These are phyloP conservation scores for Russula compacta DNA, from an alignment of 768 basidiomycete genomes.

Conservation along the genomic window DNA sequence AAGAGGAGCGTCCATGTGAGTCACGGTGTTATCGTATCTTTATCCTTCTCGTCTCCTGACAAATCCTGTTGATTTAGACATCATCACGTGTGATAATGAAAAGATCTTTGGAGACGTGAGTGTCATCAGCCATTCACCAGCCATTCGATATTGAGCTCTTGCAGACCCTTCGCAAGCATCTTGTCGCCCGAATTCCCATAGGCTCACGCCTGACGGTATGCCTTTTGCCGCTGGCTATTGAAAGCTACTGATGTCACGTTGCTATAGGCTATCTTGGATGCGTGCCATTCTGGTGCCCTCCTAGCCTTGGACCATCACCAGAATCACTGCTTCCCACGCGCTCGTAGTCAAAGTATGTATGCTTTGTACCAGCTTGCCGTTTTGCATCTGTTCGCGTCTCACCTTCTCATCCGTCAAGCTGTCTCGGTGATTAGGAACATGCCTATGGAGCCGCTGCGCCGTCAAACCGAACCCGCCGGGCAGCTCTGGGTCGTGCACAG, in stretches of 20 bases:
- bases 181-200: slow-evolving; percentile 17
- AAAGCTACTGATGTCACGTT: background rate
- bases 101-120: slow-evolving; percentile 18
- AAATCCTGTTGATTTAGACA: background rate
- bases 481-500: background rate
- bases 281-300: slow-evolving; percentile 21
- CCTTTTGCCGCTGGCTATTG: no score
- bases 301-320: slow-evolving; percentile 20
- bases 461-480: background rate
- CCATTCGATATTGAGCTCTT: background rate
- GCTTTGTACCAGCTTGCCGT: background rate
- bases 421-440: background rate
- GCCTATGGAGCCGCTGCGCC: background rate
- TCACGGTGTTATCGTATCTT: background rate
- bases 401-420: background rate
- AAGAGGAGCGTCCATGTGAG: slow-evolving; percentile 1
- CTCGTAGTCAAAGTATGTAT: background rate
- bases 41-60: background rate
- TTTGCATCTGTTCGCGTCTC: background rate
- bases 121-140: background rate
- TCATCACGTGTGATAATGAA: slow-evolving; percentile 4
- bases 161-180: slow-evolving; percentile 15
- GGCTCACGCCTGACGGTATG: slow-evolving; percentile 17
- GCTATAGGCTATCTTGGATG: slow-evolving; percentile 19
- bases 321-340: slow-evolving; percentile 3